Base-by-base conservation (phyloP, 768 basidiomycete genomes). In the Filobasidium floriforme region DNA sequence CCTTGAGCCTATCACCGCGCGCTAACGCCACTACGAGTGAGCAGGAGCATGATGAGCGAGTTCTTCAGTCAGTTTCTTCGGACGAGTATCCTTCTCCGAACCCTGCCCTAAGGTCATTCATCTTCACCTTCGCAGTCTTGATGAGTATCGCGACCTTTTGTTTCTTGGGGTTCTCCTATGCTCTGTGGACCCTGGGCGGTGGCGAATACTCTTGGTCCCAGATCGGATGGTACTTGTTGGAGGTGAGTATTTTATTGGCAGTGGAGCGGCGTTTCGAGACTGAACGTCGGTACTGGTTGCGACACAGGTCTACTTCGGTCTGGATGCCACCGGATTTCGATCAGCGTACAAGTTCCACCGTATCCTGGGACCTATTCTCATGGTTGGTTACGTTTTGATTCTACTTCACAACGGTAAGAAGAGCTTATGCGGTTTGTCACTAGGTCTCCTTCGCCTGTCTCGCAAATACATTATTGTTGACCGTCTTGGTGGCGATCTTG, bases 151-250 rank as follows among this genome's bases (percentile, higher is more conserved):
- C 77, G n/a, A 69, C 77, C 37, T 78, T 78, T 68, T 77, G 79
- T 74, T 96, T 96, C 75, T 85, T 87, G 41, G 92, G 92, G 1
- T 97, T 97, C 77, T 77, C 92, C 54, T 97, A 96, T 79, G 91
- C 90, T 0, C 81, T 97, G 11, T 96, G 88, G 88, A 96, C 91
- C 85, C 92, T 80, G 75, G 91, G 85, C 1, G 69, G 74, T 60
- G 77, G 76, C 51, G 79, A 76, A 59, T 76, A 69, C 68, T 65
- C 62, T 14, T 73, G 66, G 0, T 85, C 84, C 26, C 83, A 85
- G 32, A 90, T 93, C 62, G 86, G 88, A 0, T 96, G 91, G 92
- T 94, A 91, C 90, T 89, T 96, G 86, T 82, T 93, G 26, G 89
- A 93, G 73, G 77, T 92, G 11, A 90, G 73, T 54, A 29, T 2